Percentiles rank a stretch among this genome's conserved stretches.
phyloP scores from a whole-genome alignment of 1,284 basidiomycete species.

The Pseudozyma flocculosa region DNA sequence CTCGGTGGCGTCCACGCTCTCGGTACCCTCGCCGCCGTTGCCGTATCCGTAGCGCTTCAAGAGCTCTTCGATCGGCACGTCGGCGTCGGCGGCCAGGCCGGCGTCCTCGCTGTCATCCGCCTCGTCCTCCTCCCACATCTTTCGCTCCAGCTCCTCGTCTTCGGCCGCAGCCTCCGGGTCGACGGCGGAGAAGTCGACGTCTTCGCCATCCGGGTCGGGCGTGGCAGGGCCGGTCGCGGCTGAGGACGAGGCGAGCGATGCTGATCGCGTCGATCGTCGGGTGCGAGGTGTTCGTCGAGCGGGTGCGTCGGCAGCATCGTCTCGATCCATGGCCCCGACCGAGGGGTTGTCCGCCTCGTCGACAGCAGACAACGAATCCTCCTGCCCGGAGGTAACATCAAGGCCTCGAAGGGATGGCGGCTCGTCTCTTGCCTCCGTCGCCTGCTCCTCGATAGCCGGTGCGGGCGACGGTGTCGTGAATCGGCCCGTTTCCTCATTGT shows the following conservation, averaged over 20 bases:
- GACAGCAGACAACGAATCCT: too few species aligned
- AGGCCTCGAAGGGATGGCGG: too few species aligned
- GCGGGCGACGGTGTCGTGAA: too few species aligned
- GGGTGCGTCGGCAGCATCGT: too few species aligned
- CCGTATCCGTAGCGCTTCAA: constrained; percentile 61
- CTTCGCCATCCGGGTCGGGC: constrained; percentile 17
- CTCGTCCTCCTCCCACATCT: constrained; percentile 54
- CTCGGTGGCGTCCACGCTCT: constrained; percentile 7
- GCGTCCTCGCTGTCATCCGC: constrained; percentile 62
- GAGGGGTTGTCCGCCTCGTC: too few species aligned
- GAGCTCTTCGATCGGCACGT: constrained; percentile 64
- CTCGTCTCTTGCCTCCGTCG: too few species aligned
- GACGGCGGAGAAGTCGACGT: constrained; percentile 17
- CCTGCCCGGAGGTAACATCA: too few species aligned
- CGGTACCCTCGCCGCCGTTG: constrained; percentile 3
- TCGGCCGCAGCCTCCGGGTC: constrained; percentile 39
- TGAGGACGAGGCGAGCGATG: background rate
- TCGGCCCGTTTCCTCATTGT: too few species aligned
- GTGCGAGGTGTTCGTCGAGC: too few species aligned
- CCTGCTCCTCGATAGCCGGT: too few species aligned
- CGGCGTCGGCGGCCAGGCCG: constrained; percentile 62
- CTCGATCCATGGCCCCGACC: too few species aligned
- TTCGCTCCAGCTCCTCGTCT: constrained; percentile 53
- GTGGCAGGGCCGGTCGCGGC: constrained; percentile 3
- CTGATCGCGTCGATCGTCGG: constrained; percentile 2